Evolutionary conservation across 2,329 filamentous ascomycete species (phyloP), one percentile per base, ranked within the genome.

Genomic region (Fusarium annulatum): DNA sequence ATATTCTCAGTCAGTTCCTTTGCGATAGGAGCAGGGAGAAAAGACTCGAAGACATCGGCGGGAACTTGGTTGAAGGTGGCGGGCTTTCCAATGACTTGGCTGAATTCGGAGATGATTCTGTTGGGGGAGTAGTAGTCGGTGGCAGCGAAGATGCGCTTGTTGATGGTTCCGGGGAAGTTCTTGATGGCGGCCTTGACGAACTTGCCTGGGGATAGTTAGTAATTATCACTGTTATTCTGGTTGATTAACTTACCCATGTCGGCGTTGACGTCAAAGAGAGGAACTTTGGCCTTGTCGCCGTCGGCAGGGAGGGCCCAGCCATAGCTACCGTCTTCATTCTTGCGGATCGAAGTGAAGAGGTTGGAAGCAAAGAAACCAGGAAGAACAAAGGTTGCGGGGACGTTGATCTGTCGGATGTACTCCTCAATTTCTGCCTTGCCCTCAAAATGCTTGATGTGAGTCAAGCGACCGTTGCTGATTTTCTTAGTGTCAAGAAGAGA

Each of bases 311-410:
- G 70, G 5, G 73, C 49, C 28, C 81, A 66, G 3, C 67, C 66
- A 58, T 78, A 82, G 66, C 78, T 64, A n/a, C 78, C 77, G 48
- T 81, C 79, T 0, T 78, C 77, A 4, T 73, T 70, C 70, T 80
- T 80, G 21, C 73, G 67, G 12, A 82, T 77, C 38, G 77, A 75
- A 4, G 59, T 61, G 3, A 79, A 67, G 19, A 82, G 61, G 67
- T 89, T 90, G 66, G 86, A 84, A 86, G 90, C 89, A 75, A 89
- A 91, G 38, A 81, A 82, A 0, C 84, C 89, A 0, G 87, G 85
- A 5, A 85, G 80, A 64, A 87, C 85, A 76, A 90, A 90, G 0
- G 88, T 85, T 16, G 82, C 84, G 2, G 85, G 84, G 5, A 91
- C 79, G 0, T 84, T 84, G 5, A 86, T 80, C 0, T 74, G 63